Conservation (phyloP, 768 basidiomycete genomes). For the Collybiopsis confluens region DNA sequence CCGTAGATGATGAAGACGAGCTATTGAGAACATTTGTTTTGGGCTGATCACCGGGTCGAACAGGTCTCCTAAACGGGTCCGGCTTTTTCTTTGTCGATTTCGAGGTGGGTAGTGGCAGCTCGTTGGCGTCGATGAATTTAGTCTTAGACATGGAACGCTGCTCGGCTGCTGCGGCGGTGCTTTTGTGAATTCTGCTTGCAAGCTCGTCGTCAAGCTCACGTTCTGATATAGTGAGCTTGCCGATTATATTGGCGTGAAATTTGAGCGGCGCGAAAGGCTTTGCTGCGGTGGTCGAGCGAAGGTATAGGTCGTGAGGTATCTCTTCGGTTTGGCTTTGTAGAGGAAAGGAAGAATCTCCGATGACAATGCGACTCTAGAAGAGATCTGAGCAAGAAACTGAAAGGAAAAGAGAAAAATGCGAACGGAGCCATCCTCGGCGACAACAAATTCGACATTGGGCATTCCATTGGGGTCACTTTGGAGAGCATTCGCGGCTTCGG, state of each 20-base stretch:
- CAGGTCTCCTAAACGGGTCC: conserved; percentile 36
- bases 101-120: conserved; percentile 24
- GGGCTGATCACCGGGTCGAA: conserved; percentile 22
- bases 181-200: conserved; percentile 42
- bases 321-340: conserved; percentile 52
- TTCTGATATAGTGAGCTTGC: conserved; percentile 53
- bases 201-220: conserved; percentile 46
- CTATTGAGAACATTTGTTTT: conserved; percentile 25
- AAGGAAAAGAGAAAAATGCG: conserved; percentile 17
- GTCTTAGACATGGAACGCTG: conserved; percentile 41
- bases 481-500: conserved; percentile 67
- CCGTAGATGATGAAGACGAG: conserved; percentile 14
- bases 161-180: conserved; percentile 38
- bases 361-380: conserved; percentile 53
- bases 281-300: conserved; percentile 52
- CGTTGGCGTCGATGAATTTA: conserved; percentile 44
- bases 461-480: conserved; percentile 36
- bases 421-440: conserved; percentile 53
- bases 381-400: not conserved
- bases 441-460: conserved; percentile 52
- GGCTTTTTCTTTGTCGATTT: conserved; percentile 36
- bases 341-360: conserved; percentile 62
- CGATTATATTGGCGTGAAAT: conserved; percentile 69
- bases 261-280: conserved; percentile 66
- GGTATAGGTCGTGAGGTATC: conserved; percentile 66